Evolutionary conservation across 31 red algal species (phyloP).

Genomic region (Bonnemaisonia californica): DNA sequence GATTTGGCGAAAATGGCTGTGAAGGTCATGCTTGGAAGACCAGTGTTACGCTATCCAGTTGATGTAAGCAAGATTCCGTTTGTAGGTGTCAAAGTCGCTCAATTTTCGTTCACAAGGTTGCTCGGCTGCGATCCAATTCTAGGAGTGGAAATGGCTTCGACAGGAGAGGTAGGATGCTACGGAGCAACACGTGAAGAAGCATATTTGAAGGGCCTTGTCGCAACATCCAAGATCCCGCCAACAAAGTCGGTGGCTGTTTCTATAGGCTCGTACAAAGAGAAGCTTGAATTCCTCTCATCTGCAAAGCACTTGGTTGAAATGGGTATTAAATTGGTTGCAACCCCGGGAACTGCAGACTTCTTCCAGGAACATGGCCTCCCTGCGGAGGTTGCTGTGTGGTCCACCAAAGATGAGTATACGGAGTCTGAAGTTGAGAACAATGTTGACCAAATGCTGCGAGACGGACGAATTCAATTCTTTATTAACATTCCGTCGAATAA

Average conservation of each 20-base stretch:
- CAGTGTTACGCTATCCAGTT: conserved; percentile 79
- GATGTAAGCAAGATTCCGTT: conserved; percentile 66
- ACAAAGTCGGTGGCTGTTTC: conserved; percentile 72
- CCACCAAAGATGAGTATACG: conserved; percentile 77
- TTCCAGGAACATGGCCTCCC: conserved; percentile 85
- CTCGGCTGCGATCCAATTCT: conserved; percentile 94
- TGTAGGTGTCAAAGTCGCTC: conserved; percentile 93
- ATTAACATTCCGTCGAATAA: conserved; percentile 98
- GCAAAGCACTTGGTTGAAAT: conserved; percentile 82
- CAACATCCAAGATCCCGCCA: conserved; percentile 56
- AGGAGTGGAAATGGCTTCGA: conserved; percentile 98
- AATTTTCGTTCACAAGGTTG: conserved; percentile 93
- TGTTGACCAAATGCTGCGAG: conserved; percentile 75
- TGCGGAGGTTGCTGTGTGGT: conserved; percentile 80
- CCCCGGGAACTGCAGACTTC: conserved; percentile 97
- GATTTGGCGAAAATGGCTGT: conserved; percentile 92
- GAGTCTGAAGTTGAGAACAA: conserved; percentile 71
- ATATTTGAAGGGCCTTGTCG: conserved; percentile 89
- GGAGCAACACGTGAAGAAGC: conserved; percentile 92
- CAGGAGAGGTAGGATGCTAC: conserved; percentile 97
- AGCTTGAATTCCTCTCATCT: conserved; percentile 95
- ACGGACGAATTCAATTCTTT: conserved; percentile 86
- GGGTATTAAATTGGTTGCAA: conserved; percentile 79
- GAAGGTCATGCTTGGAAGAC: conserved; percentile 88
- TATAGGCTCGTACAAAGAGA: conserved; percentile 97